These are phyloP conservation scores for Venturia pyrina DNA, from an alignment of 2,329 filamentous ascomycete genomes.

Conservation along the genomic window DNA sequence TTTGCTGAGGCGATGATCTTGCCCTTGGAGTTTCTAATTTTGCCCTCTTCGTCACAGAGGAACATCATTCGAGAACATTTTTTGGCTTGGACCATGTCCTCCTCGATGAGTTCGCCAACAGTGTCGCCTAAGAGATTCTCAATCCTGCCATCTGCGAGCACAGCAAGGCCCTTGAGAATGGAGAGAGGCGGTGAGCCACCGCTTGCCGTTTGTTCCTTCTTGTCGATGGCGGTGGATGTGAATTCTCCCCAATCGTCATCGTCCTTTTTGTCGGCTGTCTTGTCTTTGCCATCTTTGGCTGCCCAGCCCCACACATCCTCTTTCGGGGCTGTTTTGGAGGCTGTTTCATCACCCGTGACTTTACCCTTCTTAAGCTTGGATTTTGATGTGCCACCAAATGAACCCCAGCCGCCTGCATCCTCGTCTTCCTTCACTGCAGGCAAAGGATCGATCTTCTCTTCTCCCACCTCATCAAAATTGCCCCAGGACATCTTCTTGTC, in stretches of 20 bases:
- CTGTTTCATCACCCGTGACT: neutral
- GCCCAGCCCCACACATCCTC: slow-evolving; percentile 21
- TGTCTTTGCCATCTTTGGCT: slow-evolving; percentile 15
- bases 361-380: slow-evolving; percentile 18
- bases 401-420: slow-evolving; percentile 20
- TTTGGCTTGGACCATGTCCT: slow-evolving; percentile 31
- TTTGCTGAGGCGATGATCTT: slow-evolving; percentile 54
- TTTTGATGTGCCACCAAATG: slow-evolving; percentile 38
- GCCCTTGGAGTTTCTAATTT: slow-evolving; percentile 39
- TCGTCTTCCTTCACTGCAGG: slow-evolving; percentile 6
- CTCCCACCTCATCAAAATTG: slow-evolving; percentile 6
- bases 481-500: slow-evolving; percentile 11
- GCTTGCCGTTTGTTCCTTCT: slow-evolving; percentile 24
- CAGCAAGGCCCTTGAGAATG: slow-evolving; percentile 42
- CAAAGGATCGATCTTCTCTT: neutral
- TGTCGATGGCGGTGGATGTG: slow-evolving; percentile 36
- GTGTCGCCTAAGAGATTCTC: slow-evolving; percentile 40
- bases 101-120: slow-evolving; percentile 40
- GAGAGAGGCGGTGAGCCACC: slow-evolving; percentile 30
- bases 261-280: slow-evolving; percentile 16
- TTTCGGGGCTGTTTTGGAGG: slow-evolving; percentile 14
- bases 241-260: slow-evolving; percentile 28
- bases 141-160: slow-evolving; percentile 47
- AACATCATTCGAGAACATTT: slow-evolving; percentile 39
- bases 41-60: slow-evolving; percentile 38